Conservation (phyloP, 2,329 filamentous ascomycete species). For the Beauveria sp. region DNA sequence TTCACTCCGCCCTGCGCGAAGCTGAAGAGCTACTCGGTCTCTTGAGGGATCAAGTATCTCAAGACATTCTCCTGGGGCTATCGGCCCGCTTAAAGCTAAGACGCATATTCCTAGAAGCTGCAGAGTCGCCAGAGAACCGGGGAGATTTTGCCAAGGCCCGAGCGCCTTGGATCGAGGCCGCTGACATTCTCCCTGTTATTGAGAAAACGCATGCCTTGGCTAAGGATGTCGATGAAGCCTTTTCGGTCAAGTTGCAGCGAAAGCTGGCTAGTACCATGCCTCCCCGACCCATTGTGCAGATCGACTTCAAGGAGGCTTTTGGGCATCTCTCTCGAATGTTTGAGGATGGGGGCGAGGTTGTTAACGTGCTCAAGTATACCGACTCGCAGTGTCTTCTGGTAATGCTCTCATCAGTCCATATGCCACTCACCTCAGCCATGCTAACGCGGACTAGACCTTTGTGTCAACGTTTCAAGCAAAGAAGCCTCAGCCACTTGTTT, state of each 20-base stretch:
- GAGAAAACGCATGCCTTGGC: slow-evolving; percentile 54
- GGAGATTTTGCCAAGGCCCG: slow-evolving; percentile 39
- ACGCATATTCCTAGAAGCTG: slow-evolving; percentile 50
- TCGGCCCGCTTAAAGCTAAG: slow-evolving; percentile 59
- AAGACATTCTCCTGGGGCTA: slow-evolving; percentile 48
- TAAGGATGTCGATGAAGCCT: slow-evolving; percentile 64
- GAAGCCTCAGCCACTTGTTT: slow-evolving; percentile 75
- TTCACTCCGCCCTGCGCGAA: slow-evolving; percentile 46
- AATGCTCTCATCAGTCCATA: slow-evolving; percentile 20
- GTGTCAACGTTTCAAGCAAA: slow-evolving; percentile 67
- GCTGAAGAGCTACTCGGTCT: slow-evolving; percentile 45
- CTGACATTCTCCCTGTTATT: slow-evolving; percentile 45
- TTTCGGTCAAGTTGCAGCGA: slow-evolving; percentile 86
- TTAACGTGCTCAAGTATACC: slow-evolving; percentile 58
- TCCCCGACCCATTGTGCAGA: slow-evolving; percentile 77
- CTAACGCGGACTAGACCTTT: slow-evolving; percentile 48
- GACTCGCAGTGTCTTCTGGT: slow-evolving; percentile 65
- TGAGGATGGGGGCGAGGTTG: slow-evolving; percentile 61
- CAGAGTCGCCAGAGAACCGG: slow-evolving; percentile 39
- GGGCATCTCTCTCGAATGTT: slow-evolving; percentile 63
- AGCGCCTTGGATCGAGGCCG: slow-evolving; percentile 44
- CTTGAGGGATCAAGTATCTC: slow-evolving; percentile 29
- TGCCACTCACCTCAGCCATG: too few relatives aligned
- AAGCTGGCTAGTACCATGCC: slow-evolving; percentile 89
- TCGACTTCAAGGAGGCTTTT: slow-evolving; percentile 65